Evolutionary conservation across 2,329 filamentous ascomycete genomes (phyloP), one percentile per base, ranked within the genome.

Genomic region (Cladosporium sp.): DNA sequence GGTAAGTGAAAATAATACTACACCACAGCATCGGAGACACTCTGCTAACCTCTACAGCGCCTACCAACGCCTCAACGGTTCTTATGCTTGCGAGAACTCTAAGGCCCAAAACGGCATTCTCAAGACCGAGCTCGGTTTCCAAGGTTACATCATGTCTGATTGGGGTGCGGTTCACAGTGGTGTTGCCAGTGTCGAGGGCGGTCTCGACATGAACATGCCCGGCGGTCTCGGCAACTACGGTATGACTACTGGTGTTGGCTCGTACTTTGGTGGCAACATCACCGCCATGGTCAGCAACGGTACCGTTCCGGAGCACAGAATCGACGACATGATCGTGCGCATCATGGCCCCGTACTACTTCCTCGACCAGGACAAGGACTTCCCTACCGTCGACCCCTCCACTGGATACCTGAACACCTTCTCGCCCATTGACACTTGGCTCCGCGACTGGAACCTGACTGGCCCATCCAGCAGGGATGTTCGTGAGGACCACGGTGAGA

Each of bases 91-190:
- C 50, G 55, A 63, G 50, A 88, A 88, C 60, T 79, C 78, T 52
- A 82, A 82, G 62, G 68, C 84, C 6, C 72, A 85, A 42, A 88
- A 86, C 55, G 81, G 79, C 0, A 73, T 88, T 4, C 69, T 88
- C 13, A 88, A 88, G 59, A 82, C 84, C 35, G 85, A 88, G 66
- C 73, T 88, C 35, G 82, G 81, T 0, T 88, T 88, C 55, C 59
- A 86, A 57, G 85, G 85, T 60, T 82, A 68, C 57, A 78, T 86
- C 25, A 80, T 86, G 73, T 55, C 49, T 7, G 84, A 88, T 63
- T 88, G 84, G 83, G 65, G 78, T 30, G 79, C 78, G 0, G 80
- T 84, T 46, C 73, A 80, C 48, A 74, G 76, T 0, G 81, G 80
- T 2, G 78, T 84, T 0, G 75, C 72, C 0, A 80, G 78, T 19